Base-by-base conservation (phyloP, 2,329 filamentous ascomycete species). In the Trichophyton rubrum region DNA sequence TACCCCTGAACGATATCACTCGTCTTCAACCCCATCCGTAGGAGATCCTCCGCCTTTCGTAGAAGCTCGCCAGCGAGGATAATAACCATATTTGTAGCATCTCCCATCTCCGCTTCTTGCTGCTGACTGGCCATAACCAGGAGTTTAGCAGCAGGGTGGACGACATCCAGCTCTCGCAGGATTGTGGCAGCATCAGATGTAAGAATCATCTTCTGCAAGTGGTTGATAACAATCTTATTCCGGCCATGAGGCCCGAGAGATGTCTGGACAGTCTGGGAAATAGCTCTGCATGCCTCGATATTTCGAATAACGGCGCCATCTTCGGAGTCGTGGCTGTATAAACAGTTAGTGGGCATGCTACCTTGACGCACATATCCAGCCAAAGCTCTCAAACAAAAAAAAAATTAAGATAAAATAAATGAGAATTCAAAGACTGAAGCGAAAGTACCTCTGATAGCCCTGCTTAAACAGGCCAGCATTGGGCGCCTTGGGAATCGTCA, bases 171-270 rank as follows among this genome's bases (percentile, higher is more conserved):
- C 79, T 99, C 95, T 71, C 90, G 87, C 68, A 99, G 83, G 73
- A 99, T 99, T 49, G 93, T 97, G 66, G 93, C 93, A 66, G 93
- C 93, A 73, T 99, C 93, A 63, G 91, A 97, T 68, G 95, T 99
- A 66, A 99, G 82, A 69, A 96, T 95, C 93, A 99, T 96, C 82
- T 99, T 99, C 77, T 96, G 90, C 65, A 99, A 82, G 79, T 99
- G 95, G 81, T 99, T 99, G 82, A 99, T 97, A 79, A 99, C 90
- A 72, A 99, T 91, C 81, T 99, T 99, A 82, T 99, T 99, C 77
- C 93, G 89, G 71, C 93, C 93, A 77, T 96, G 96, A 63, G 93
- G 93, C 59, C 93, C 95, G 40, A 99, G 83, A 53, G 93, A 97
- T 61, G 93, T 97, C 80, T 96, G 90, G 57, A 99, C 93, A 59